Conservation (phyloP, 208 protist genomes). For the Phytomonas sp. region DNA sequence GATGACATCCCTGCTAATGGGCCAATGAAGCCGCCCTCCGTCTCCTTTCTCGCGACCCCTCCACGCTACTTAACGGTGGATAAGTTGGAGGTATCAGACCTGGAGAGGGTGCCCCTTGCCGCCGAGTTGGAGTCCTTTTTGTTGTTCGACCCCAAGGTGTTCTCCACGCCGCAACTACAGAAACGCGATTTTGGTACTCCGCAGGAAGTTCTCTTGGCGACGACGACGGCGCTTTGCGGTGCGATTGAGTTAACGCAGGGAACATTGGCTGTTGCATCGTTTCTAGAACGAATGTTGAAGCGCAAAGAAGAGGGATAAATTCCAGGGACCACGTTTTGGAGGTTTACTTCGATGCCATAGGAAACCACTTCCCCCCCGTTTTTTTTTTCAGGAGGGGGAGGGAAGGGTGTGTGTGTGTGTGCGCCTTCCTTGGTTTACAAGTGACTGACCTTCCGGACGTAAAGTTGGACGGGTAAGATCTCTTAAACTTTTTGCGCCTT, state of each 20-base stretch:
- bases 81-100: background rate
- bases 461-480: background rate
- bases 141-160: conserved; percentile 24
- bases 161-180: background rate
- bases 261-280: conserved; percentile 7
- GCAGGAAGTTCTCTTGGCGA: conserved; percentile 49
- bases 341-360: background rate
- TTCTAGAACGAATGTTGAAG: conserved; percentile 10
- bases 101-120: background rate
- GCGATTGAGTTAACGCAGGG: conserved; percentile 27
- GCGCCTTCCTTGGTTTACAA: background rate
- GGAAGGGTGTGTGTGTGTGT: conserved; percentile 2
- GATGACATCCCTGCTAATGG: background rate
- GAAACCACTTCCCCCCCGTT: background rate
- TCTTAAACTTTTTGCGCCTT: background rate
- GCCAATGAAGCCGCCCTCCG: too few relatives aligned
- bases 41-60: background rate
- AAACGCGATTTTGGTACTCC: conserved; percentile 12
- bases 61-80: conserved; percentile 11
- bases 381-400: too few relatives aligned
- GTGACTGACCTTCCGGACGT: background rate
- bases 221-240: conserved; percentile 30
- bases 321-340: background rate
- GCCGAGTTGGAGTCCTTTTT: conserved; percentile 9
- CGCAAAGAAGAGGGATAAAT: background rate